phyloP scores from a whole-genome alignment of 2,329 filamentous ascomycete species.

The Fusarium mundagurra region DNA sequence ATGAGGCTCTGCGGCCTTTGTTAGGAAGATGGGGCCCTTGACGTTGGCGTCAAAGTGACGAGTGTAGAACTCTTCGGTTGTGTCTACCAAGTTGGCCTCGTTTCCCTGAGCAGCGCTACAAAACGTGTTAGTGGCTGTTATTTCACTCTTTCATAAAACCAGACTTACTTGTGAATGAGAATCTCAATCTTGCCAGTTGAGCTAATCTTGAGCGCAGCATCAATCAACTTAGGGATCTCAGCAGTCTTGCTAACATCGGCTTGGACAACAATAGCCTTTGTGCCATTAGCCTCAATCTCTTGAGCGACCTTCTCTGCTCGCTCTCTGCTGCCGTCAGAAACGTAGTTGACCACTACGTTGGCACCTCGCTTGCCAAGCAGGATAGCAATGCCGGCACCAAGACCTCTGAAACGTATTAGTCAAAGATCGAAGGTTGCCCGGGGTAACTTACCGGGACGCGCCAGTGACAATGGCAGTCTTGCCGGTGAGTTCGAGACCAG shows the following conservation, averaged over 20 bases:
- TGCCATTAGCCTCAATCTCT: background rate
- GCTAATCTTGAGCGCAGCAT: background rate
- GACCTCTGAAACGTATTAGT: background rate
- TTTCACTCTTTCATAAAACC: no score
- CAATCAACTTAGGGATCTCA: background rate
- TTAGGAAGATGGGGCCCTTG: background rate
- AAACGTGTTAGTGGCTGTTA: background rate
- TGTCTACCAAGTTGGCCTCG: background rate
- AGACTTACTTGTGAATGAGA: background rate
- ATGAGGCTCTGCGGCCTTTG: background rate
- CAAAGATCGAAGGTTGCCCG: background rate
- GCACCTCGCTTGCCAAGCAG: background rate
- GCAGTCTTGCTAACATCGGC: background rate
- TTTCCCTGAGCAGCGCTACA: background rate
- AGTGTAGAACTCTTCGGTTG: background rate
- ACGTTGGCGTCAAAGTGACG: background rate
- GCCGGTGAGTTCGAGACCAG: background rate
- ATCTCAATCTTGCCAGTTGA: background rate
- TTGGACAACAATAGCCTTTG: background rate
- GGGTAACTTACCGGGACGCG: background rate
- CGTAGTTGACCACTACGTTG: background rate
- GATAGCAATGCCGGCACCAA: background rate
- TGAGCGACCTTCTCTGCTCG: background rate
- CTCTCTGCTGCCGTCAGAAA: background rate
- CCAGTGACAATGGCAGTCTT: background rate